Evolutionary conservation across 352 stramenopile species (phyloP).

Genomic region (Phytopythium oedochilum): DNA sequence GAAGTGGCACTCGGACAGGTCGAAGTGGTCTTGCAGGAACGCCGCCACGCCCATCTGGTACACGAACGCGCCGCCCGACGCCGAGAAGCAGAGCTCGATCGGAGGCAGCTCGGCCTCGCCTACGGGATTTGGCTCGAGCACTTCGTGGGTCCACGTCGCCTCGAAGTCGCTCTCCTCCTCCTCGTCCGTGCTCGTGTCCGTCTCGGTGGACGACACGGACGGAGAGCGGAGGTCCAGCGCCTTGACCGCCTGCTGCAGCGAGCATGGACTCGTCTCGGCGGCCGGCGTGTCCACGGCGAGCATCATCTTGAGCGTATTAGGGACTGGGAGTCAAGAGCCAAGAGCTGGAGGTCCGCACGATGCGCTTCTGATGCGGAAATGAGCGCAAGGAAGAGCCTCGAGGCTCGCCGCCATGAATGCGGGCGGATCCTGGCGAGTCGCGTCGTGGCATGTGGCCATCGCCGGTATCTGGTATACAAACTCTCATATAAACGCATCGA

Average conservation of each 20-base stretch:
- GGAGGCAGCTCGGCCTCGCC: conserved; percentile 8
- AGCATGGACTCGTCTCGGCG: neutral
- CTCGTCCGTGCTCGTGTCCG: conserved; percentile 29
- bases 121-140: conserved; percentile 2
- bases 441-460: neutral
- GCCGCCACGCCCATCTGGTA: conserved; percentile 73
- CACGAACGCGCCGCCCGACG: conserved; percentile 59
- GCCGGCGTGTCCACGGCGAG: neutral
- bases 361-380: conserved; percentile 7
- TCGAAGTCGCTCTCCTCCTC: conserved; percentile 5
- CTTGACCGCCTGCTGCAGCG: conserved; percentile 3
- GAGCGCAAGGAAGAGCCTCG: neutral
- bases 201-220: conserved; percentile 11
- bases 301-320: neutral
- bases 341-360: neutral
- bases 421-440: neutral
- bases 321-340: neutral
- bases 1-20: conserved; percentile 28
- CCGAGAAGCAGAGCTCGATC: conserved; percentile 64
- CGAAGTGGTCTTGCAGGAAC: conserved; percentile 60
- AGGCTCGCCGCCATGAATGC: neutral
- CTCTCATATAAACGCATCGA: neutral
- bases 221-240: conserved; percentile 8
- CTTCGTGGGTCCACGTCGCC: conserved; percentile 2
- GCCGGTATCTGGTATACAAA: neutral